phyloP scores from a whole-genome alignment of 805 yeast genomes.

The Ogataea degrootiae region DNA sequence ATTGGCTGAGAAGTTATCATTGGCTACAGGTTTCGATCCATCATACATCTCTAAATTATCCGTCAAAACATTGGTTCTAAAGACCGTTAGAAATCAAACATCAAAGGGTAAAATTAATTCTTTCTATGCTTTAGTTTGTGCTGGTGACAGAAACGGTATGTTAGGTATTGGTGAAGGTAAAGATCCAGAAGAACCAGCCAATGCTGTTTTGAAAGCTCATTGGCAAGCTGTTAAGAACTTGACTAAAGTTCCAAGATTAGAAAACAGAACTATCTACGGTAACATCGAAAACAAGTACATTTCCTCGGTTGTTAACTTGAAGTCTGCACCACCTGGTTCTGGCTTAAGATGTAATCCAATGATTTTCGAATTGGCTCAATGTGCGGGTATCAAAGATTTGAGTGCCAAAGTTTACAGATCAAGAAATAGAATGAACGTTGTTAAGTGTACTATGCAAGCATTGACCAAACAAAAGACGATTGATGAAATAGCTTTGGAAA shows the following conservation, averaged over 20 bases:
- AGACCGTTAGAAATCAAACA: conserved; percentile 86
- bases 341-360: conserved; percentile 90
- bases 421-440: conserved; percentile 91
- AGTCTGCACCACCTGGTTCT: conserved; percentile 88
- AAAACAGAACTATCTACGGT: conserved; percentile 86
- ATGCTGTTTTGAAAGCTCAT: conserved; percentile 78
- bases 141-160: conserved; percentile 91
- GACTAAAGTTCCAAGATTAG: conserved; percentile 77
- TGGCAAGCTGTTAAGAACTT: conserved; percentile 92
- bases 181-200: conserved; percentile 68
- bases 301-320: conserved; percentile 75
- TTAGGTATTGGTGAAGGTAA: conserved; percentile 94
- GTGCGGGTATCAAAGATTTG: conserved; percentile 91
- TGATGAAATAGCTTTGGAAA: conserved; percentile 81
- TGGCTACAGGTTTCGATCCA: conserved; percentile 63
- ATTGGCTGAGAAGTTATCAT: conserved; percentile 50
- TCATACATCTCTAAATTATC: conserved; percentile 55
- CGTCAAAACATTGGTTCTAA: conserved; percentile 64
- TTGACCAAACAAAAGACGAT: conserved; percentile 70
- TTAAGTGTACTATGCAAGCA: conserved; percentile 85
- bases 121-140: conserved; percentile 79
- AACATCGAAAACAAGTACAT: conserved; percentile 79
- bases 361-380: conserved; percentile 84
- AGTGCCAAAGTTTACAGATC: conserved; percentile 89
- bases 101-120: conserved; percentile 85